Conservation (phyloP, 495 filamentous ascomycete species). For the Pseudevernia furfuracea region DNA sequence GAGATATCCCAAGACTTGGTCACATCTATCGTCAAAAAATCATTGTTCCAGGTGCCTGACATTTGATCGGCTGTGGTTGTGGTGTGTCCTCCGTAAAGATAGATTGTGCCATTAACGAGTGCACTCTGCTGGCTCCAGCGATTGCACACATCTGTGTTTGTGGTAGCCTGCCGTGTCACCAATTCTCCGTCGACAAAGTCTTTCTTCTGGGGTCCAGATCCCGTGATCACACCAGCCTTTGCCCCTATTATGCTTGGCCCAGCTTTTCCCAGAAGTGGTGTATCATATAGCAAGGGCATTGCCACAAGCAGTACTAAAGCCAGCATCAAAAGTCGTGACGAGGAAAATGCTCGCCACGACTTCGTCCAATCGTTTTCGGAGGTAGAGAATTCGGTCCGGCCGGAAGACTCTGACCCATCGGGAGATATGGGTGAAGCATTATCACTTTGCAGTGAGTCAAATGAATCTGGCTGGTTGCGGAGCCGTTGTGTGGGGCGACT, state of each 20-base stretch:
- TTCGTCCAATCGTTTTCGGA: conserved; percentile 5
- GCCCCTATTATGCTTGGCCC: conserved; percentile 23
- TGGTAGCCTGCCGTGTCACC: conserved; percentile 26
- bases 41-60: conserved; percentile 59
- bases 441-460: conserved; percentile 12
- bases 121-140: conserved; percentile 65
- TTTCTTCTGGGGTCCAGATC: conserved; percentile 4
- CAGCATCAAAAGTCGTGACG: conserved; percentile 20
- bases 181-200: conserved; percentile 8
- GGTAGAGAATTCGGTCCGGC: background rate
- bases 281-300: conserved; percentile 24
- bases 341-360: conserved; percentile 7
- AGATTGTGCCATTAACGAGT: conserved; percentile 62
- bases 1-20: conserved; percentile 59
- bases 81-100: conserved; percentile 64
- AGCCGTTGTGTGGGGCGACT: conserved; percentile 3
- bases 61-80: conserved; percentile 46
- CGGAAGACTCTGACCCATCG: background rate
- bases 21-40: conserved; percentile 59
- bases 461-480: conserved; percentile 2
- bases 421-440: background rate
- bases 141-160: conserved; percentile 51
- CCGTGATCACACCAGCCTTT: conserved; percentile 24
- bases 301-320: conserved; percentile 22
- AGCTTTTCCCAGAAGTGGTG: conserved; percentile 15